A percentile compares a stretch with the other conserved stretches of the same genome.
Evolutionary conservation across 1,284 basidiomycete genomes (phyloP).

Genomic region (Ceratobasidium sp.): DNA sequence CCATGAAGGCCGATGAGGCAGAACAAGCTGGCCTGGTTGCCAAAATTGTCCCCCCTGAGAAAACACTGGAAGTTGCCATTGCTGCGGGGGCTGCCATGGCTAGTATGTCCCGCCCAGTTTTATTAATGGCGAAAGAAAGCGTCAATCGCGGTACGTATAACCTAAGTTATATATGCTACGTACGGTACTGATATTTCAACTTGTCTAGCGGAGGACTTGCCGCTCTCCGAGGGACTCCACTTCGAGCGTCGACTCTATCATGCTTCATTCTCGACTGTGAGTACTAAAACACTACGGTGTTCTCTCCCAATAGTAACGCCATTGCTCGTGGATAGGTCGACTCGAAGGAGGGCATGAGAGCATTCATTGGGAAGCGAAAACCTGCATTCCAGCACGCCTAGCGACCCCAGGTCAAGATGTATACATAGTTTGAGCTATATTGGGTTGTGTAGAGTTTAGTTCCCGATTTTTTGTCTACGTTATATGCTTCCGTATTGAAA

Average conservation of each 20-base stretch:
- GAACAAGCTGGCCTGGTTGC: conserved; percentile 37
- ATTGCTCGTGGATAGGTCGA: conserved; percentile 11
- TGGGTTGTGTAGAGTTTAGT: background rate
- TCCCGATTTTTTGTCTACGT: background rate
- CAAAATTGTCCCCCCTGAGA: conserved; percentile 27
- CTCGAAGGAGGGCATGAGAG: conserved; percentile 39
- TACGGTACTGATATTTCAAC: background rate
- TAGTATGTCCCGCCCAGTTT: conserved; percentile 36
- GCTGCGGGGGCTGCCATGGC: conserved; percentile 35
- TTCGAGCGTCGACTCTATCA: conserved; percentile 39
- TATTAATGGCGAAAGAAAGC: conserved; percentile 40
- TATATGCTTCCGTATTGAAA: no score
- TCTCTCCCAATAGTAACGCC: background rate
- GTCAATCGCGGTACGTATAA: conserved; percentile 36
- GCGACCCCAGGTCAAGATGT: background rate
- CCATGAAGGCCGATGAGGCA: conserved; percentile 39
- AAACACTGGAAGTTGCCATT: conserved; percentile 37
- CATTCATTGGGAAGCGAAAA: conserved; percentile 37
- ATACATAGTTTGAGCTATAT: background rate
- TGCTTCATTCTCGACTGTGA: conserved; percentile 33
- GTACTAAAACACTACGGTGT: background rate
- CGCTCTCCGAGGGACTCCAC: conserved; percentile 28
- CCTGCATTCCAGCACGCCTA: conserved; percentile 29
- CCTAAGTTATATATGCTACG: background rate
- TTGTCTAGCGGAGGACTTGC: conserved; percentile 21